Percentiles rank a stretch among this genome's conserved stretches.
phyloP scores from a whole-genome alignment of 1,284 basidiomycete genomes.

The Rhodotorula sp. region DNA sequence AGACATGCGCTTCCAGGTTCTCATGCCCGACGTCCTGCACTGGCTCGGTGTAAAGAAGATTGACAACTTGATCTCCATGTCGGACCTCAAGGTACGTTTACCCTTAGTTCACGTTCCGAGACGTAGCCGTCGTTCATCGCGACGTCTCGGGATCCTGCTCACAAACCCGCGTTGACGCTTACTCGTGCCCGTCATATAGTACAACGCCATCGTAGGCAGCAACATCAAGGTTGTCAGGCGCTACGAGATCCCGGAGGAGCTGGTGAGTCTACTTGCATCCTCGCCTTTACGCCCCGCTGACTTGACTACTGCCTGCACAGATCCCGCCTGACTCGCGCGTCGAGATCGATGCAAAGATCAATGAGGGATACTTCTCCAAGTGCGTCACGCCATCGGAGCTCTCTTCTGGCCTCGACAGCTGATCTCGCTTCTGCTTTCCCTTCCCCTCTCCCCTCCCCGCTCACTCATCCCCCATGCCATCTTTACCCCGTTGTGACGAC shows the following conservation, averaged over 20 bases:
- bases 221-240: conserved; percentile 81
- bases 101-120: neutral
- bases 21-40: conserved; percentile 94
- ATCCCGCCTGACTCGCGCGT: conserved; percentile 89
- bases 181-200: neutral
- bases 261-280: conserved; percentile 44
- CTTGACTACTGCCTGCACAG: conserved; percentile 52
- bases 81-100: conserved; percentile 70
- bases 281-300: conserved; percentile 16
- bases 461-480: no score
- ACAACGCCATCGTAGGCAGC: conserved; percentile 76
- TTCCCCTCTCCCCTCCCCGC: no score
- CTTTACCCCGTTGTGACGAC: no score
- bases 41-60: conserved; percentile 88
- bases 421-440: no score
- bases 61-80: conserved; percentile 89
- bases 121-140: neutral
- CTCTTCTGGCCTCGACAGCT: no score
- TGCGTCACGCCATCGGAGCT: no score
- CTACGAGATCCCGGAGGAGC: conserved; percentile 74
- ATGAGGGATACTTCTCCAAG: conserved; percentile 83
- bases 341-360: conserved; percentile 92
- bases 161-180: neutral
- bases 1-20: conserved; percentile 90
- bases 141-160: no score